Conservation (phyloP, 129 eudicot genomes). For the Lactuca saligna region DNA sequence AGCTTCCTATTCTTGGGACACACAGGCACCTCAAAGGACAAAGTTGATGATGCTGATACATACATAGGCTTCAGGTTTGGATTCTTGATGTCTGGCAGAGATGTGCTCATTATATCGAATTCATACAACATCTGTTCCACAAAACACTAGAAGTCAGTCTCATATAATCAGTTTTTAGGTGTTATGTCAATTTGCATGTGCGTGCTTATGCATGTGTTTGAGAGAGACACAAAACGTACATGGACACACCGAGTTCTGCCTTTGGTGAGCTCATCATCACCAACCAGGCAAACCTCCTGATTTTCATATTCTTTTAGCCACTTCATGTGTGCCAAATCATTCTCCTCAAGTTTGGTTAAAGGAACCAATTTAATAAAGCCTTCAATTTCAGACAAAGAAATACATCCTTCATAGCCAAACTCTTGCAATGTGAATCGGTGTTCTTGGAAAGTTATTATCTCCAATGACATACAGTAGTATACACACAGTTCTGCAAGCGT, state of each 20-base stretch:
- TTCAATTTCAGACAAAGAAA: constrained; percentile 7
- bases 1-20: constrained; percentile 23
- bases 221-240: constrained; percentile 7
- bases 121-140: constrained; percentile 34
- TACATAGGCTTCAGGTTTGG: constrained; percentile 23
- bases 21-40: constrained; percentile 28
- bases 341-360: constrained; percentile 14
- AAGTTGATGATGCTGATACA: constrained; percentile 6
- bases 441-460: constrained; percentile 3
- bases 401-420: constrained; percentile 10
- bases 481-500: constrained; percentile 14
- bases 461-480: background rate
- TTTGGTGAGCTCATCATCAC: constrained; percentile 23
- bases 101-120: constrained; percentile 36
- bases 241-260: constrained; percentile 20
- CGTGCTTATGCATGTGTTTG: background rate
- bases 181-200: background rate
- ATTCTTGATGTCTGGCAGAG: constrained; percentile 17
- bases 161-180: background rate
- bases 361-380: constrained; percentile 19
- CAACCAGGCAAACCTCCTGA: constrained; percentile 14
- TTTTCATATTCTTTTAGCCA: constrained; percentile 34
- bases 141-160: background rate
- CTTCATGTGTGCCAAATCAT: constrained; percentile 30
- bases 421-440: constrained; percentile 11